These are phyloP conservation scores for Ophioceras dolichostomum DNA, from an alignment of 2,329 filamentous ascomycete genomes.

Conservation along the genomic window DNA sequence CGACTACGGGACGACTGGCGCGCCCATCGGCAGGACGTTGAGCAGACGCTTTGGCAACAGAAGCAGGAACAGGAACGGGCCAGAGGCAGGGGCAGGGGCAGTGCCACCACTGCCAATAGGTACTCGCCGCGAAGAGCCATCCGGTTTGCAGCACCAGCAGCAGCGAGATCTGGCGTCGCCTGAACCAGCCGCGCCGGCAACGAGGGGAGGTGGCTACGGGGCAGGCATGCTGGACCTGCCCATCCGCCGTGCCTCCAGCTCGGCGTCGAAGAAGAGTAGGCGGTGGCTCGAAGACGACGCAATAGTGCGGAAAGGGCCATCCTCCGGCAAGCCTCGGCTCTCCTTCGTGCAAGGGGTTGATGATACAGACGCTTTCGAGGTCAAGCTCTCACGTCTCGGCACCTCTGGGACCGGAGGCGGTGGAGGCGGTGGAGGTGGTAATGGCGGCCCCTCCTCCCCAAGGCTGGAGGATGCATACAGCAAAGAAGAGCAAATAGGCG, in stretches of 20 bases:
- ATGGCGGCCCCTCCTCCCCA: too few relatives aligned
- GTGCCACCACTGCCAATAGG: too few relatives aligned
- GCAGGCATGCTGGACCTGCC: background rate
- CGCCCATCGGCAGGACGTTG: background rate
- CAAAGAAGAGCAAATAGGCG: too few relatives aligned
- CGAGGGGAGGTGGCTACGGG: background rate
- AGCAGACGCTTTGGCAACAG: conserved; percentile 3
- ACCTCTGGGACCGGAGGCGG: background rate
- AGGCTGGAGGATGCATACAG: too few relatives aligned
- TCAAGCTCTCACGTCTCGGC: background rate
- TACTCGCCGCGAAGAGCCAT: too few relatives aligned
- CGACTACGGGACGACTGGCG: background rate
- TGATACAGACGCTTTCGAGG: background rate
- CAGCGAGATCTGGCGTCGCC: background rate
- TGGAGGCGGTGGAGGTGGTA: too few relatives aligned
- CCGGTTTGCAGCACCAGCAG: background rate
- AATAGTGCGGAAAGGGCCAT: background rate
- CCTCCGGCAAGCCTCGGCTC: background rate
- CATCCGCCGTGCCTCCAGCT: background rate
- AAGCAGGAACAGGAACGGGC: background rate
- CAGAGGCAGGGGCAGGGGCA: too few relatives aligned
- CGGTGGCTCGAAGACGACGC: background rate
- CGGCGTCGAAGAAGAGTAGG: background rate
- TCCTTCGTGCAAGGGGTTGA: background rate
- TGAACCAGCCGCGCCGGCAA: background rate